Evolutionary conservation across 139 green algal genomes (phyloP).

Genomic region (Yamagishiella unicocca): DNA sequence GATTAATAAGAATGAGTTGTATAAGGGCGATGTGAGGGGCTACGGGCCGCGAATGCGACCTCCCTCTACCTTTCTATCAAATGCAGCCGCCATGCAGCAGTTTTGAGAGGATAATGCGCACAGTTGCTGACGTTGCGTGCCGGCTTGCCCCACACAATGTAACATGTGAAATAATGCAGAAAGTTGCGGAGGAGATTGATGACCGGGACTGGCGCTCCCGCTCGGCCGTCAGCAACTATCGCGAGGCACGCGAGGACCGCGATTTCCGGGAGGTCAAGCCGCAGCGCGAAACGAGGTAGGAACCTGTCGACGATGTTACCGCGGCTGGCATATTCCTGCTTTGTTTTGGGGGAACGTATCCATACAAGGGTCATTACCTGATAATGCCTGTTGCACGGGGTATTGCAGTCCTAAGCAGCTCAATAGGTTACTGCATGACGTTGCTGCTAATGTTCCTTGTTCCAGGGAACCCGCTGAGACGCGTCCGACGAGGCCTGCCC

Average conservation of each 20-base stretch:
- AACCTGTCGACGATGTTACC: neutral
- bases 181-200: conserved; percentile 72
- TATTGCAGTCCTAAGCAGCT: too few species aligned
- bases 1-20: neutral
- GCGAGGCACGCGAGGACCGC: conserved; percentile 32
- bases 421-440: neutral
- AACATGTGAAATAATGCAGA: conserved; percentile 6
- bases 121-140: too few species aligned
- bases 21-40: neutral
- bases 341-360: too few species aligned
- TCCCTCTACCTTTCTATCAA: too few species aligned
- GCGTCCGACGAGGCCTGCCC: neutral
- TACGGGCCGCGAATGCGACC: too few species aligned
- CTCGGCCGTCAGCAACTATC: conserved; percentile 18
- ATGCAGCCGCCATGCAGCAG: neutral
- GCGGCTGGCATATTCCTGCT: too few species aligned
- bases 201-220: conserved; percentile 80
- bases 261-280: conserved; percentile 28
- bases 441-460: neutral
- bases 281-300: conserved; percentile 21
- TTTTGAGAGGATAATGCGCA: too few species aligned
- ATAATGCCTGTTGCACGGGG: too few species aligned
- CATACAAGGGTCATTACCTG: too few species aligned
- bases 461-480: conserved; percentile 25
- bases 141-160: too few species aligned